A percentile compares a stretch with the other conserved stretches of the same genome.
phyloP scores from a whole-genome alignment of 2,329 filamentous ascomycete species.

The Fusarium newnesense region DNA sequence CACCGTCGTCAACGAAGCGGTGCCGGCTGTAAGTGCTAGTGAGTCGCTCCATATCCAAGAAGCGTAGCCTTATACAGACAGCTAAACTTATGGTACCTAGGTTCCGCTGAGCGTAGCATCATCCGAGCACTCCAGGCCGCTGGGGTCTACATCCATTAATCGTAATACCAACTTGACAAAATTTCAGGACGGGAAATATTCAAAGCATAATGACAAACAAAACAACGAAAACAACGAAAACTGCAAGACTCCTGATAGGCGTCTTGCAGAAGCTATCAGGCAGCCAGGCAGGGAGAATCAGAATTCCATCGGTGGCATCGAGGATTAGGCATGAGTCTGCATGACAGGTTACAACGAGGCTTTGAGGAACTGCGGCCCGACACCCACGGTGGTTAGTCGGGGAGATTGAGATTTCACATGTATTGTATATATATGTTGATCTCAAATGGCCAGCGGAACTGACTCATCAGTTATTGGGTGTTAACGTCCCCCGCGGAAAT shows the following conservation, averaged over 20 bases:
- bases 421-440: not conserved
- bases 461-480: not conserved
- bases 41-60: not conserved
- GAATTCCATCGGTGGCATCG: not conserved
- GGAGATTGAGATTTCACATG: not conserved
- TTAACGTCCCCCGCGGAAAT: not conserved
- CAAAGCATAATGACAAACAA: not conserved
- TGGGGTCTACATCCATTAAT: not conserved
- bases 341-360: not conserved
- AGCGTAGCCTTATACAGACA: rapidly evolving
- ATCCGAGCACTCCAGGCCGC: slow-evolving; percentile 6
- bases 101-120: slow-evolving; percentile 2
- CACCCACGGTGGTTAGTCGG: not conserved
- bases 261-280: not conserved
- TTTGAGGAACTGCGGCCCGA: not conserved
- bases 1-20: slow-evolving; percentile 8
- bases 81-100: not conserved
- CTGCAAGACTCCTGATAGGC: not conserved
- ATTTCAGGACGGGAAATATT: not conserved
- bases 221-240: not conserved
- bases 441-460: not conserved
- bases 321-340: not conserved
- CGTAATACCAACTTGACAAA: not conserved
- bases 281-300: not conserved
- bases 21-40: slow-evolving; percentile 10